Percentiles rank a stretch among this genome's conserved stretches.
phyloP scores from a whole-genome alignment of 2,329 filamentous ascomycete genomes.

The Cladosporium cucumerinum region DNA sequence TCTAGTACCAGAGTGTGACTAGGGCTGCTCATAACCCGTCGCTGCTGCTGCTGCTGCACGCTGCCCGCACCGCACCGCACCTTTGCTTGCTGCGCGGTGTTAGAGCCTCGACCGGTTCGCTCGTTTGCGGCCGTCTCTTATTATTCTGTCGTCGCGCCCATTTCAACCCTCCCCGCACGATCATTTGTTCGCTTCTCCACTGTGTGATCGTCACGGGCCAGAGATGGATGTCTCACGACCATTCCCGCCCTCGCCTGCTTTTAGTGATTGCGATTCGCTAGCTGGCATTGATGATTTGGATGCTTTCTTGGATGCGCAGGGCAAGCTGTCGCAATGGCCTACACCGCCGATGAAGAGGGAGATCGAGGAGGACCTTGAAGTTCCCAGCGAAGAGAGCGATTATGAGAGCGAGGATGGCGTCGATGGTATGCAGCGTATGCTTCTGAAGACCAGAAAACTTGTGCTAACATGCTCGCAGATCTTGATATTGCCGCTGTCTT shows the following conservation, averaged over 20 bases:
- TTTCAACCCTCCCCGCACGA: not conserved
- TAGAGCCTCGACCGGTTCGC: not conserved
- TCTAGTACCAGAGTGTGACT: not conserved
- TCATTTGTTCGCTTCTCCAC: conserved; percentile 1
- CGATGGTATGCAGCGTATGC: conserved; percentile 5
- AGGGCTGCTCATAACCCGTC: conserved; percentile 6
- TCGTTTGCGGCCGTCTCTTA: not conserved
- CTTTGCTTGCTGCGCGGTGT: not conserved
- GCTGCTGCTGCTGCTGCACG: not conserved
- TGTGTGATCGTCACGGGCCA: conserved; percentile 10
- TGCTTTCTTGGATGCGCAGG: conserved; percentile 30
- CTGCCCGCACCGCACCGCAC: not conserved
- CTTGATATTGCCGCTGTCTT: conserved; percentile 23
- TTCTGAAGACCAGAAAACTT: not conserved
- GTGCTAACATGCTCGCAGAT: conserved; percentile 17
- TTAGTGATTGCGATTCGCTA: conserved; percentile 32
- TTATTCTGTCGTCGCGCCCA: not conserved
- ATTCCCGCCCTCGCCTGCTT: conserved; percentile 29
- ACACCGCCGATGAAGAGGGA: conserved; percentile 29
- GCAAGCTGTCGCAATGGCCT: conserved; percentile 30
- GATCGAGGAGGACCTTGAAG: conserved; percentile 21
- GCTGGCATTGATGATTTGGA: conserved; percentile 33
- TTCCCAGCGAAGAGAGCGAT: conserved; percentile 21
- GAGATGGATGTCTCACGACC: conserved; percentile 13
- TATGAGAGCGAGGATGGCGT: conserved; percentile 19